Conservation (phyloP, 306 rosid species). For the Citrullus amarus region DNA sequence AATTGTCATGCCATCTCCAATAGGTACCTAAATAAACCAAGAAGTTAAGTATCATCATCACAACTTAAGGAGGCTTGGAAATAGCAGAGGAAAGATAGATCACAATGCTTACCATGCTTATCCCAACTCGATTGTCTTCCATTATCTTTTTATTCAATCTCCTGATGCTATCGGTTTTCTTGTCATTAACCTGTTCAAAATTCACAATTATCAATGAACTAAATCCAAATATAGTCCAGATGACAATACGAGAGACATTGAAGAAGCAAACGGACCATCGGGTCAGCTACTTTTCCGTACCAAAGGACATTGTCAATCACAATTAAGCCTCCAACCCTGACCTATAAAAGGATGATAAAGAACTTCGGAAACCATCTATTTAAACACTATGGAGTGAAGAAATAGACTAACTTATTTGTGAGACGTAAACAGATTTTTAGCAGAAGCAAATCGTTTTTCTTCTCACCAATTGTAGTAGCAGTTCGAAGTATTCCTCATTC, state of each 20-base stretch:
- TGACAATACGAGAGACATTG: neutral
- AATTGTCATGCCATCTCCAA: conserved; percentile 94
- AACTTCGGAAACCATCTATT: neutral
- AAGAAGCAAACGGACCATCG: conserved; percentile 37
- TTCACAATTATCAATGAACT: neutral
- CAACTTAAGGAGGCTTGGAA: neutral
- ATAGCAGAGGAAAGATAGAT: neutral
- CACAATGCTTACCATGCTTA: conserved; percentile 54
- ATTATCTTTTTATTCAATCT: conserved; percentile 43
- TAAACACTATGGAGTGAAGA: neutral
- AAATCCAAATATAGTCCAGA: neutral
- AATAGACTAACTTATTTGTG: neutral
- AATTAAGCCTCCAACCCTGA: conserved; percentile 75
- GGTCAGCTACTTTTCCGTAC: conserved; percentile 93
- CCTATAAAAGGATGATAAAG: conserved; percentile 31
- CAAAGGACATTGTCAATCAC: conserved; percentile 90
- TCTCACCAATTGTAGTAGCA: conserved; percentile 68
- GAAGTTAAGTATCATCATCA: conserved; percentile 9
- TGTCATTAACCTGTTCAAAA: conserved; percentile 53
- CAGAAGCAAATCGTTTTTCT: neutral
- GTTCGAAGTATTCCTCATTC: conserved; percentile 66
- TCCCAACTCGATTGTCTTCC: conserved; percentile 69
- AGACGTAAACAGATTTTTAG: neutral
- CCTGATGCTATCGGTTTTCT: conserved; percentile 67
- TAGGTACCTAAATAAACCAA: conserved; percentile 54